Conservation (phyloP, 2,329 filamentous ascomycete genomes). For the Penicillium sp. region DNA sequence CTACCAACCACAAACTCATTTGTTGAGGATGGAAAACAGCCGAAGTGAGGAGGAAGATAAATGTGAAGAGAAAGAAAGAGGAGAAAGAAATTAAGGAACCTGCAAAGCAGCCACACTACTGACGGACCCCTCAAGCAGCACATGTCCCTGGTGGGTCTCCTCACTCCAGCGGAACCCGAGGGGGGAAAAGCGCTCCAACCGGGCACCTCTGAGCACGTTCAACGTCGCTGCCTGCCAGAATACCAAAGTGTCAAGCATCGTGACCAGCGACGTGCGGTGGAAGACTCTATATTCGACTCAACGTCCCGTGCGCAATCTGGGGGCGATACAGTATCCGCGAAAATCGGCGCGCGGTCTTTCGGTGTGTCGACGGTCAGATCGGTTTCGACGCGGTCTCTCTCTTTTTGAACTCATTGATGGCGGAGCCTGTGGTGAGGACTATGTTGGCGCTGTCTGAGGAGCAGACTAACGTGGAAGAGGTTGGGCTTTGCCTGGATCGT, state of each 20-base stretch:
- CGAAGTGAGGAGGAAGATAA: neutral
- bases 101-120: slow-evolving; percentile 57
- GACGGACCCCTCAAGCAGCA: slow-evolving; percentile 53
- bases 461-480: slow-evolving; percentile 47
- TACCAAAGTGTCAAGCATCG: slow-evolving; percentile 52
- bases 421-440: slow-evolving; percentile 52
- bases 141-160: slow-evolving; percentile 21
- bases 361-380: slow-evolving; percentile 56
- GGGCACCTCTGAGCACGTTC: slow-evolving; percentile 31
- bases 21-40: neutral
- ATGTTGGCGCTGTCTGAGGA: slow-evolving; percentile 48
- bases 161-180: slow-evolving; percentile 50
- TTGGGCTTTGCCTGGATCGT: slow-evolving; percentile 48
- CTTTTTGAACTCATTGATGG: slow-evolving; percentile 55
- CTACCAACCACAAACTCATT: neutral
- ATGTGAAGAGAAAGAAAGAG: neutral
- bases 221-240: slow-evolving; percentile 54
- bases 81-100: slow-evolving; percentile 21
- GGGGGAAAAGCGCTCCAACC: slow-evolving; percentile 33
- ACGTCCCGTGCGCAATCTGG: slow-evolving; percentile 52
- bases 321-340: slow-evolving; percentile 48
- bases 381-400: slow-evolving; percentile 58
- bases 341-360: slow-evolving; percentile 48
- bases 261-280: slow-evolving; percentile 54
- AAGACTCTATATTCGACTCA: slow-evolving; percentile 55